Percentiles rank a stretch among this genome's conserved stretches.
Conservation (phyloP, 805 yeast species). For the Myxozyma monticola region DNA sequence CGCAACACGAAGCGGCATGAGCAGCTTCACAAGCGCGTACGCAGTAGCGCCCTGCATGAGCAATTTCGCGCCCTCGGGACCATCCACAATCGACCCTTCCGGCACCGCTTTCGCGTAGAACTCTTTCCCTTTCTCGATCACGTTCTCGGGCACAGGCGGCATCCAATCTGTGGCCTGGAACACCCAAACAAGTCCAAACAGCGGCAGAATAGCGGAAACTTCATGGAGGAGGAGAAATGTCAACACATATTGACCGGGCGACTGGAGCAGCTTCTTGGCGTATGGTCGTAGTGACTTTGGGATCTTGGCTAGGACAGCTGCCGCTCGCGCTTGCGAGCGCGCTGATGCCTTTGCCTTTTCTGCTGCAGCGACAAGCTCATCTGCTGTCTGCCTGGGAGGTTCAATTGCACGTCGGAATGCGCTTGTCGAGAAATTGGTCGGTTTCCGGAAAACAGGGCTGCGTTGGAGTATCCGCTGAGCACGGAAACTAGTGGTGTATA, state of each 20-base stretch:
- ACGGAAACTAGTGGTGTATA: no score
- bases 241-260: slow-evolving; percentile 62
- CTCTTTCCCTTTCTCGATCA: slow-evolving; percentile 58
- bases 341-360: no score
- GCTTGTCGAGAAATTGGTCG: slow-evolving; percentile 7
- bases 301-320: slow-evolving; percentile 33
- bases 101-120: slow-evolving; percentile 57
- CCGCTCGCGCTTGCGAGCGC: not conserved
- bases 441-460: no score
- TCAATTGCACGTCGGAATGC: slow-evolving; percentile 8
- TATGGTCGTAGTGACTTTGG: slow-evolving; percentile 55
- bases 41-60: slow-evolving; percentile 75
- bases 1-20: slow-evolving; percentile 55
- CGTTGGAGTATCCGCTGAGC: no score
- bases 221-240: slow-evolving; percentile 73
- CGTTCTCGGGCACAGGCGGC: slow-evolving; percentile 57
- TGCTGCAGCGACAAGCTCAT: no score
- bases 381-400: slow-evolving; percentile 11
- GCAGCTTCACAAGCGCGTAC: slow-evolving; percentile 62
- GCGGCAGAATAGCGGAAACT: slow-evolving; percentile 69
- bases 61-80: slow-evolving; percentile 54
- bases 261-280: slow-evolving; percentile 50
- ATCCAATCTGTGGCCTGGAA: slow-evolving; percentile 57
- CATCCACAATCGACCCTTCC: not conserved
- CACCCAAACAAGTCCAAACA: slow-evolving; percentile 65